Evolutionary conservation across 2,329 filamentous ascomycete genomes (phyloP).

Genomic region (Penicillium freii): DNA sequence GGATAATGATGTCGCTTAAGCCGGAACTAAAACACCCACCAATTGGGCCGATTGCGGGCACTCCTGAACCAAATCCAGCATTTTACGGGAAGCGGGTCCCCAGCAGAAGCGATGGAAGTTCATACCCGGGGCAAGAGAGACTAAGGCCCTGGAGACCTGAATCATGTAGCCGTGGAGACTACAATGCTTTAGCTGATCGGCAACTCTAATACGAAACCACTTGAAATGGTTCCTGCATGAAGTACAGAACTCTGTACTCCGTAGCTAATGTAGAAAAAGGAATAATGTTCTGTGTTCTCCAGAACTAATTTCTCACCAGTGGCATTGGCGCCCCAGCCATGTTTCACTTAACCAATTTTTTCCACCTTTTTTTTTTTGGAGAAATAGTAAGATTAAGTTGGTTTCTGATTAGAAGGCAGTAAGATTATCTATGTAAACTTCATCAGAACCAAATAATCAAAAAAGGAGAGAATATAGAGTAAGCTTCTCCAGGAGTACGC

Average conservation of each 20-base stretch:
- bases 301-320: constrained; percentile 9
- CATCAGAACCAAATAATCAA: background rate
- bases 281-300: background rate
- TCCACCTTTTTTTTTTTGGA: background rate
- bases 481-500: background rate
- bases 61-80: background rate
- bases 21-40: background rate
- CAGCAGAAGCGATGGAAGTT: background rate
- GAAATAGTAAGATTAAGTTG: constrained; percentile 1
- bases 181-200: constrained; percentile 18
- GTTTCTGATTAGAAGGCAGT: background rate
- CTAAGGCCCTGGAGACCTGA: background rate
- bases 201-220: constrained; percentile 19
- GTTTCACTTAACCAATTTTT: constrained; percentile 24
- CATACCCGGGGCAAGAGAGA: background rate
- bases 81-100: constrained; percentile 6
- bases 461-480: background rate
- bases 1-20: background rate
- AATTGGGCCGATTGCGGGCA: background rate
- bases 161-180: constrained; percentile 16
- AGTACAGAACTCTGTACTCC: background rate
- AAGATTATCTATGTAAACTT: constrained; percentile 1
- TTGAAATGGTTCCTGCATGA: constrained; percentile 18
- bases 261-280: background rate
- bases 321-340: constrained; percentile 21